Conservation (phyloP, 345 rosid genomes). For the Geranium rotundifolium region DNA sequence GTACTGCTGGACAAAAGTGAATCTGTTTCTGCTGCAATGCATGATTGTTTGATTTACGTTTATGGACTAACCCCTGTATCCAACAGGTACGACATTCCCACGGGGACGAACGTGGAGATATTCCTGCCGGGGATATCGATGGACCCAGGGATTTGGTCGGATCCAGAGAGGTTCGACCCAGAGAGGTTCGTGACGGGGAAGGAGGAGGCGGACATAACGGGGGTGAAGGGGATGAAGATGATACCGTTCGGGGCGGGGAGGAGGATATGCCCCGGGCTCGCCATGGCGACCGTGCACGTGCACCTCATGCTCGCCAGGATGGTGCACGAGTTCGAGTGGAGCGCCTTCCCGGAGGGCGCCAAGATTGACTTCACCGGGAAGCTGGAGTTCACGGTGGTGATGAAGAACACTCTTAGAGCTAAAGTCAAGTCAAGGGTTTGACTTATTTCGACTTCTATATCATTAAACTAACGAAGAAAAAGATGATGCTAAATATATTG, state of each 20-base stretch:
- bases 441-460: not conserved
- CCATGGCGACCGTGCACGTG: conserved; percentile 69
- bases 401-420: conserved; percentile 67
- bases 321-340: conserved; percentile 95
- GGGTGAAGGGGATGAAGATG: conserved; percentile 57
- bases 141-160: conserved; percentile 56
- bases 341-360: conserved; percentile 26
- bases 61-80: too few species aligned
- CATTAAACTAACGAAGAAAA: too few species aligned
- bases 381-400: conserved; percentile 69
- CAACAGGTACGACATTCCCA: conserved; percentile 58
- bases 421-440: conserved; percentile 41
- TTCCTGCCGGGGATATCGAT: conserved; percentile 38
- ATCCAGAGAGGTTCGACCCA: conserved; percentile 62
- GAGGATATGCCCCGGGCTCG: conserved; percentile 75
- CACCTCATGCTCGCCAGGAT: conserved; percentile 69
- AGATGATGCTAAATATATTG: too few species aligned
- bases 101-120: conserved; percentile 49
- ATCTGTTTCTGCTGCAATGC: too few species aligned
- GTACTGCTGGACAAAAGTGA: too few species aligned
- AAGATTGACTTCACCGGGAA: conserved; percentile 58
- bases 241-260: conserved; percentile 77
- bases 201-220: conserved; percentile 69
- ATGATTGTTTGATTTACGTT: too few species aligned
- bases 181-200: conserved; percentile 50